Evolutionary conservation across 164 flowering plant genomes (phyloP), one percentile per base, ranked within the genome.

Genomic region (Piper betle): DNA sequence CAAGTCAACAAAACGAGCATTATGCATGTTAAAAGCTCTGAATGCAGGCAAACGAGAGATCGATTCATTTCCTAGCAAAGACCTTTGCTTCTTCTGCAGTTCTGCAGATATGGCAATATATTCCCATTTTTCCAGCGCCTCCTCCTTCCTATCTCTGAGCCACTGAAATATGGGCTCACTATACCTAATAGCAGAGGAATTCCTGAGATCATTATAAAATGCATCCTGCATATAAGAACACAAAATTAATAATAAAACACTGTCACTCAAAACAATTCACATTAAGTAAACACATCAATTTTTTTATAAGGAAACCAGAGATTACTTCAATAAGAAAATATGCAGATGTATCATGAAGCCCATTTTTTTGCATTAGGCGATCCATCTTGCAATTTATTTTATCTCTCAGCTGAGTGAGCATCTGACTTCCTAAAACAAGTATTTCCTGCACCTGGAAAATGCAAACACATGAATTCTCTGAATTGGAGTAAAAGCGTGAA

Each of bases 301-400:
- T 5, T 25, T 55, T 25, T 25, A 25, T 25, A 39, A 25, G 11
- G 15, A 46, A 15, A 25, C 10, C 8, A 6, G 64, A 17, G 39
- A 57, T 72, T 75, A 87, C 97, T 72, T 90, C 99, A 63, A 93
- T 81, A 33, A 93, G 81, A 71, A 93, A 88, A 79, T 86, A 93
- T 66, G 95, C 97, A 60, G 99, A 93, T 57, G 92, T 83, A 75
- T 90, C 87, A 71, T 81, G 66, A 67, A 71, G 70, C 50, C 72
- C 86, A 19, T 85, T 87, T 78, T 80, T 84, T 53, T 73, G 74
- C 97, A 90, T 88, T 61, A 82, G 64, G 74, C 79, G 76, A 73
- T 93, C 94, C 2, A 88, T 83, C 71, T 72, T 54, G 75, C 99
- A 93, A 71, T 75, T 72, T 33, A 93, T 88, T 60, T 77, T 75